Percentiles rank a stretch among this genome's conserved stretches.
Evolutionary conservation across 169 alveolate species (phyloP).

Genomic region (Plasmodium knowlesi): DNA sequence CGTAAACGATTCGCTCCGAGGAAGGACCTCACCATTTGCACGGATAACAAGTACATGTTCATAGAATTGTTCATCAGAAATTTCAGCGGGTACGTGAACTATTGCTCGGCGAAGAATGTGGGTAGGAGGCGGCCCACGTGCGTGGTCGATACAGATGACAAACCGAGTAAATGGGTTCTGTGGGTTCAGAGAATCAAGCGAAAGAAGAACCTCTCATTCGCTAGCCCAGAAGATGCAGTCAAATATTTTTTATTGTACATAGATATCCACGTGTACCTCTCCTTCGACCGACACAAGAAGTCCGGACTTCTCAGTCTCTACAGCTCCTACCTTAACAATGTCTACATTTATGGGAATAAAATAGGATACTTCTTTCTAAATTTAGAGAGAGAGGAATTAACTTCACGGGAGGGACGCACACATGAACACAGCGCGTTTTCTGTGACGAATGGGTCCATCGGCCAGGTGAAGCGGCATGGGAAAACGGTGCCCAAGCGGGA

Average conservation of each 20-base stretch:
- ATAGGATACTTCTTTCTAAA: conserved; percentile 22
- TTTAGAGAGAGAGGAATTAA: neutral
- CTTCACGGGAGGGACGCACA: neutral
- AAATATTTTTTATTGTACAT: conserved; percentile 44
- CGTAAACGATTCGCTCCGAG: neutral
- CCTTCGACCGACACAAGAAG: conserved; percentile 39
- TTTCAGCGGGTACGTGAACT: conserved; percentile 53
- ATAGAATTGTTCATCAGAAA: conserved; percentile 43
- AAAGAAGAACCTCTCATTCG: conserved; percentile 43
- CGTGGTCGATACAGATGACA: conserved; percentile 37
- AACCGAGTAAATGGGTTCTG: conserved; percentile 51
- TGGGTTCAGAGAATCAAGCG: conserved; percentile 72
- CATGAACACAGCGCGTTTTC: neutral
- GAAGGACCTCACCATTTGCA: conserved; percentile 29
- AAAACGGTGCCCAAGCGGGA: neutral
- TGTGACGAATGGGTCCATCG: neutral
- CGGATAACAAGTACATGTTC: conserved; percentile 57
- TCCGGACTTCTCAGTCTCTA: conserved; percentile 57
- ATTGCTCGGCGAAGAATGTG: conserved; percentile 46
- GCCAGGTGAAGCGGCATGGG: neutral
- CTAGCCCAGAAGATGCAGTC: conserved; percentile 42
- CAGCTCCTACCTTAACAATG: conserved; percentile 44
- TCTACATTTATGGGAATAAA: conserved; percentile 32
- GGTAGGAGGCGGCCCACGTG: conserved; percentile 55
- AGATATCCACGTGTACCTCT: conserved; percentile 24